Evolutionary conservation across 2,329 filamentous ascomycete genomes (phyloP).

Genomic region (Penicillium sp.): DNA sequence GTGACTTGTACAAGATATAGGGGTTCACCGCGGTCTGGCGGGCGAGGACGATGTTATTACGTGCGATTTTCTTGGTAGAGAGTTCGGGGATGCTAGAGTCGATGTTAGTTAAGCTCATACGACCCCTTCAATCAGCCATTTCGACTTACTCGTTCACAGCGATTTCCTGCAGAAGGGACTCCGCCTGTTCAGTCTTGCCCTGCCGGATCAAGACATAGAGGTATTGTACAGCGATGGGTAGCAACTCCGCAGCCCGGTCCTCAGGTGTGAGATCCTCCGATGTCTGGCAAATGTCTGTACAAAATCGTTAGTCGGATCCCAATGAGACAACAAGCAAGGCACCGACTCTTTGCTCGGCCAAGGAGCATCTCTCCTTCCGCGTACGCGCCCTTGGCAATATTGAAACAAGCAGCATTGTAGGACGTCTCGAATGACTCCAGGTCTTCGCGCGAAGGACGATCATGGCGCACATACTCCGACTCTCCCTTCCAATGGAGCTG

Average conservation of each 20-base stretch:
- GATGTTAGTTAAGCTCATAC: conserved; percentile 9
- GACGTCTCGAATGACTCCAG: conserved; percentile 63
- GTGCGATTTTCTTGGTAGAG: conserved; percentile 59
- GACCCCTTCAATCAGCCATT: background rate
- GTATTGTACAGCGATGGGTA: conserved; percentile 61
- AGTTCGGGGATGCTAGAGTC: conserved; percentile 53
- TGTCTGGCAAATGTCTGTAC: conserved; percentile 56
- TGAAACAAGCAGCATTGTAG: conserved; percentile 63
- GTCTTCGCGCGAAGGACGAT: conserved; percentile 57
- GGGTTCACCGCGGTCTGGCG: conserved; percentile 52
- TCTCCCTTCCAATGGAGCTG: conserved; percentile 60
- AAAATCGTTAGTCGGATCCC: conserved; percentile 5
- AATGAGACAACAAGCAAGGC: background rate
- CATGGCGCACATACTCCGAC: conserved; percentile 51
- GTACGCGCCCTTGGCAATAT: conserved; percentile 60
- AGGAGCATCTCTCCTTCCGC: conserved; percentile 58
- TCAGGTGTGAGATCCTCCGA: conserved; percentile 59
- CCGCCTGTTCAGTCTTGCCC: conserved; percentile 57
- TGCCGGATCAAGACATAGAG: conserved; percentile 57
- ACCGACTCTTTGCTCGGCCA: conserved; percentile 55
- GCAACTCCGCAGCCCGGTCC: conserved; percentile 58
- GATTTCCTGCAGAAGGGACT: conserved; percentile 51
- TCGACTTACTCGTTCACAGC: conserved; percentile 49
- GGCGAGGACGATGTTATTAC: conserved; percentile 56
- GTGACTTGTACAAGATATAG: conserved; percentile 56